Conservation (phyloP, 495 filamentous ascomycete species). For the Clavariopsis aquatica region DNA sequence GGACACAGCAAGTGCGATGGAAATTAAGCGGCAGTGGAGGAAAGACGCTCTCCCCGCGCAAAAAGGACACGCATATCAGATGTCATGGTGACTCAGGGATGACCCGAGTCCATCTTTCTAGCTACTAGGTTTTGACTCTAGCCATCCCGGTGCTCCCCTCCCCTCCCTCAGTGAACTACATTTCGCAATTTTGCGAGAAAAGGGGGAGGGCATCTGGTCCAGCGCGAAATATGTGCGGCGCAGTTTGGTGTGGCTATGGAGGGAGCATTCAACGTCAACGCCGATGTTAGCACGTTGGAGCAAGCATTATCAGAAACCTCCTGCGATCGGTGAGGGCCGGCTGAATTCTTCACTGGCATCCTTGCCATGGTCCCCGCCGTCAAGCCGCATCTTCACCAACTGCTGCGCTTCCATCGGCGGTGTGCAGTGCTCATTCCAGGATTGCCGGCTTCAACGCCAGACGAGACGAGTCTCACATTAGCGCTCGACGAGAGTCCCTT, state of each 20-base stretch:
- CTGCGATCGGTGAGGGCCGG: conserved; percentile 22
- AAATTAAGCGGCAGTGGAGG: not conserved
- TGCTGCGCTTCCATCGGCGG: not conserved
- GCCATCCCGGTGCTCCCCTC: not conserved
- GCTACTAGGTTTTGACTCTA: not conserved
- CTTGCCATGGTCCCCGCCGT: conserved; percentile 1
- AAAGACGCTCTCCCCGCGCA: not conserved
- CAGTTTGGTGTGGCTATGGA: not conserved
- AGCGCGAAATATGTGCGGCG: not conserved
- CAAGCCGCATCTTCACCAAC: not conserved
- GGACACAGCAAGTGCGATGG: not conserved
- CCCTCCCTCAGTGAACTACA: not conserved
- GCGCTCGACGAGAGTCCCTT: conserved; percentile 4
- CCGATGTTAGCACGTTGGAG: not conserved
- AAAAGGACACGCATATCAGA: conserved; percentile 11
- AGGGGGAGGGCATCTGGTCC: not conserved
- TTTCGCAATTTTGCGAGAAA: not conserved
- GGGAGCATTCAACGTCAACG: not conserved
- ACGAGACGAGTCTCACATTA: conserved; percentile 11
- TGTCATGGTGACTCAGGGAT: conserved; percentile 10
- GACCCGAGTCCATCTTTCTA: not conserved
- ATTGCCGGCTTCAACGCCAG: not conserved
- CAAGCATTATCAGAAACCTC: not conserved
- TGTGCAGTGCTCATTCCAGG: not conserved
- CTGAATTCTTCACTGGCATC: conserved; percentile 16